Percentiles rank a stretch among this genome's conserved stretches.
These are phyloP conservation scores for Lactarius hatsudake DNA, from an alignment of 768 basidiomycete species.

Conservation along the genomic window DNA sequence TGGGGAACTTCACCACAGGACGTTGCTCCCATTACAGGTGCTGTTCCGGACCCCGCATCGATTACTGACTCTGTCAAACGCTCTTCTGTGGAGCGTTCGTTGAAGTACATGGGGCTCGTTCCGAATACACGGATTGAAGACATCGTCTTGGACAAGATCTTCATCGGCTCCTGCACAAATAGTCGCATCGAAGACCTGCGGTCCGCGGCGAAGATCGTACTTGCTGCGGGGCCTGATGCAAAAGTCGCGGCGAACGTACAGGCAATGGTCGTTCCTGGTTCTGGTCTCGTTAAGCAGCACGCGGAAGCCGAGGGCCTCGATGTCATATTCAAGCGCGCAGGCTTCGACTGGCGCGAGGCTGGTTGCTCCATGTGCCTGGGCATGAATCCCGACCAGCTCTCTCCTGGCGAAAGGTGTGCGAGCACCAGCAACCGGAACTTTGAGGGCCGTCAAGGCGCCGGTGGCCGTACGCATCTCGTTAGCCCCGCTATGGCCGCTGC, in stretches of 20 bases:
- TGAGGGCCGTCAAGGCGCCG: constrained; percentile 60
- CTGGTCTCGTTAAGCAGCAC: constrained; percentile 62
- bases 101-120: constrained; percentile 61
- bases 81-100: constrained; percentile 47
- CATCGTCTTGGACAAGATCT: constrained; percentile 61
- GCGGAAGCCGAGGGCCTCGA: constrained; percentile 65
- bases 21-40: constrained; percentile 55
- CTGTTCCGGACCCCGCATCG: constrained; percentile 50
- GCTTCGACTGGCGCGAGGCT: constrained; percentile 68
- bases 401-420: constrained; percentile 56
- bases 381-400: constrained; percentile 68
- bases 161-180: constrained; percentile 69
- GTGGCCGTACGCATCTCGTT: constrained; percentile 61
- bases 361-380: constrained; percentile 72
- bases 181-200: constrained; percentile 64
- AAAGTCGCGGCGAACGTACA: constrained; percentile 51
- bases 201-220: constrained; percentile 54
- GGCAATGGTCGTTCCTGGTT: constrained; percentile 69
- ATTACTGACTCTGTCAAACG: constrained; percentile 46
- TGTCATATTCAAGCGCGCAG: constrained; percentile 59
- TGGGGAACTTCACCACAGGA: constrained; percentile 69
- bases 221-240: constrained; percentile 48
- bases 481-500: constrained; percentile 69
- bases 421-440: constrained; percentile 67
- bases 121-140: constrained; percentile 54